A percentile compares a stretch with the other conserved stretches of the same genome.
phyloP scores from a whole-genome alignment of 2,329 filamentous ascomycete species.

The Alternaria novae-zelandiae region DNA sequence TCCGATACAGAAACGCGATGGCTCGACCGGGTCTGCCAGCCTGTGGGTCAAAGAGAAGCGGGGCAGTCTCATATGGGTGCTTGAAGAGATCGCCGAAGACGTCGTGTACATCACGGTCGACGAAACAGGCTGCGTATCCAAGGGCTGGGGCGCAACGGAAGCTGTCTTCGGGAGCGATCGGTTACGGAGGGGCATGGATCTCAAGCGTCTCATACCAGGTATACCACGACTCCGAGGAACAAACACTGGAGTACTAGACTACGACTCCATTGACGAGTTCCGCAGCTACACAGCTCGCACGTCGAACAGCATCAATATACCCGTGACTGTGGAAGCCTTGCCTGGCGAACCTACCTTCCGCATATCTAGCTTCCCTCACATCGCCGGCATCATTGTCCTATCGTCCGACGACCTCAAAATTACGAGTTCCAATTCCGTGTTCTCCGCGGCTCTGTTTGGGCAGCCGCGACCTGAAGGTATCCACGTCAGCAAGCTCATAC shows the following conservation, averaged over 20 bases:
- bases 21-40: constrained; percentile 87
- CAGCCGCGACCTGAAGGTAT: constrained; percentile 83
- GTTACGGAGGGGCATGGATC: constrained; percentile 71
- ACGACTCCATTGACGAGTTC: constrained; percentile 72
- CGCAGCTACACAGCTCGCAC: constrained; percentile 88
- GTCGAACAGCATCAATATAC: constrained; percentile 78
- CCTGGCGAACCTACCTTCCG: constrained; percentile 74
- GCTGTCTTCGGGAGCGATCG: constrained; percentile 83
- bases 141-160: constrained; percentile 75
- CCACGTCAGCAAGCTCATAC: constrained; percentile 79
- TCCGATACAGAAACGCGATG: constrained; percentile 95
- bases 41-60: constrained; percentile 99
- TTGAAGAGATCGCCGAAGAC: constrained; percentile 97
- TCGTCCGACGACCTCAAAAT: constrained; percentile 79
- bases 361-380: constrained; percentile 94
- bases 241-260: constrained; percentile 76
- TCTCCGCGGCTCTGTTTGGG: constrained; percentile 90
- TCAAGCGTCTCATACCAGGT: constrained; percentile 79
- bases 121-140: constrained; percentile 75
- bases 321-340: constrained; percentile 78
- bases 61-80: constrained; percentile 92
- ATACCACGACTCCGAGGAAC: constrained; percentile 79
- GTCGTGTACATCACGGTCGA: constrained; percentile 79
- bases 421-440: constrained; percentile 92
- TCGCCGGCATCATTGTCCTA: constrained; percentile 94